Evolutionary conservation across 139 green algal species (phyloP).

Genomic region (Tetraselmis striata): DNA sequence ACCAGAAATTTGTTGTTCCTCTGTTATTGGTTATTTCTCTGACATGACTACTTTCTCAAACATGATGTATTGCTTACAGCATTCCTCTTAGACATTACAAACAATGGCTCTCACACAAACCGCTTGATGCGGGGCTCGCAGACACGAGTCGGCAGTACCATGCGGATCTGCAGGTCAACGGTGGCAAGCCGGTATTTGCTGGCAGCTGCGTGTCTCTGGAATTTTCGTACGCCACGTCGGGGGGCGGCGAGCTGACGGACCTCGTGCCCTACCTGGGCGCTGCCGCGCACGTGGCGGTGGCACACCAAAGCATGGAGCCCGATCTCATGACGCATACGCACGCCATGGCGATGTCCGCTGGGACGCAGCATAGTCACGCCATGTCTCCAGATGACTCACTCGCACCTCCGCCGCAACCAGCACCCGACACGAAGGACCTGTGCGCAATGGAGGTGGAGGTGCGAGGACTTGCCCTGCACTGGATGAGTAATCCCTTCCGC

Average conservation of each 20-base stretch:
- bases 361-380: too few species aligned
- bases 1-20: too few species aligned
- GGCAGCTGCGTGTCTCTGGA: not conserved
- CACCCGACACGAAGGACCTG: not conserved
- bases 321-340: not conserved
- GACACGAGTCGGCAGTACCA: not conserved
- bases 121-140: too few species aligned
- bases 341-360: not conserved
- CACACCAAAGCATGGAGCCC: not conserved
- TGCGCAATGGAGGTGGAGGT: not conserved
- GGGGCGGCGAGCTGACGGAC: not conserved
- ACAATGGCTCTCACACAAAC: too few species aligned
- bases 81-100: too few species aligned
- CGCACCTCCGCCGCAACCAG: not conserved
- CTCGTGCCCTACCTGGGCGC: not conserved
- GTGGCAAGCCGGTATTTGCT: not conserved
- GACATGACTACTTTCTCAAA: too few species aligned
- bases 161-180: not conserved
- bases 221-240: not conserved
- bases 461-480: too few species aligned
- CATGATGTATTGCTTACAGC: too few species aligned
- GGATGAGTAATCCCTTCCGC: too few species aligned
- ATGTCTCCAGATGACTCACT: too few species aligned
- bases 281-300: not conserved
- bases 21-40: too few species aligned